Percentiles rank a stretch among this genome's conserved stretches.
Evolutionary conservation across 768 basidiomycete genomes (phyloP).

Genomic region (Collybiopsis luxurians): DNA sequence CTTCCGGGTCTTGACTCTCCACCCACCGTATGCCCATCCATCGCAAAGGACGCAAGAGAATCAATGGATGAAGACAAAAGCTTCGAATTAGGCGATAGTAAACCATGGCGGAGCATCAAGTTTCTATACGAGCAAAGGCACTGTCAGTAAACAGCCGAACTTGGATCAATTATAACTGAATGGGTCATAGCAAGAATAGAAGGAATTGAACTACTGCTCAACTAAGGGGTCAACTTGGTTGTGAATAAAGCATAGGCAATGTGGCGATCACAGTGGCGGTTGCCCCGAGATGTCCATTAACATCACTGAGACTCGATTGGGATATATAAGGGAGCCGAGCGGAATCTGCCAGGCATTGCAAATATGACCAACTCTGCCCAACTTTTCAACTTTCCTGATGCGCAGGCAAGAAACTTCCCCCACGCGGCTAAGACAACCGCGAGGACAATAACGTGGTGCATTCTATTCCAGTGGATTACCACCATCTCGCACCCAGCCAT

Average conservation of each 20-base stretch:
- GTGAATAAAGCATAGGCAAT: neutral
- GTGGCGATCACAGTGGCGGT: neutral
- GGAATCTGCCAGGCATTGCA: no score
- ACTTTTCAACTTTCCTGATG: neutral
- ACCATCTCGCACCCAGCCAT: neutral
- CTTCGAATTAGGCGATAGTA: conserved; percentile 66
- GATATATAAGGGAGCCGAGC: neutral
- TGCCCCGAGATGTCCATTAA: neutral
- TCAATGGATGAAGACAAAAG: conserved; percentile 35
- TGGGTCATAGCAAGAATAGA: no score
- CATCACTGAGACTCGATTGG: neutral
- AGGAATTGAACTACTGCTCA: no score
- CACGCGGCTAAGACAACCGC: no score
- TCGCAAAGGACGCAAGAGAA: conserved; percentile 8
- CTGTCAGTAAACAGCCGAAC: neutral
- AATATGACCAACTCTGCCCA: neutral
- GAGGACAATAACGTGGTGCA: no score
- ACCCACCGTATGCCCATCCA: neutral
- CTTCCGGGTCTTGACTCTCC: conserved; percentile 31
- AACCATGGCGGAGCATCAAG: conserved; percentile 64
- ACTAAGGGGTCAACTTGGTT: no score
- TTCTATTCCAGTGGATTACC: no score
- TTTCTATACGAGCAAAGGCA: conserved; percentile 35
- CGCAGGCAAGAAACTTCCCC: no score
- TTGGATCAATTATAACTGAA: no score